Percentiles rank a stretch among this genome's conserved stretches.
Conservation (phyloP, 805 yeast species). For the Priceomyces haplophilus region DNA sequence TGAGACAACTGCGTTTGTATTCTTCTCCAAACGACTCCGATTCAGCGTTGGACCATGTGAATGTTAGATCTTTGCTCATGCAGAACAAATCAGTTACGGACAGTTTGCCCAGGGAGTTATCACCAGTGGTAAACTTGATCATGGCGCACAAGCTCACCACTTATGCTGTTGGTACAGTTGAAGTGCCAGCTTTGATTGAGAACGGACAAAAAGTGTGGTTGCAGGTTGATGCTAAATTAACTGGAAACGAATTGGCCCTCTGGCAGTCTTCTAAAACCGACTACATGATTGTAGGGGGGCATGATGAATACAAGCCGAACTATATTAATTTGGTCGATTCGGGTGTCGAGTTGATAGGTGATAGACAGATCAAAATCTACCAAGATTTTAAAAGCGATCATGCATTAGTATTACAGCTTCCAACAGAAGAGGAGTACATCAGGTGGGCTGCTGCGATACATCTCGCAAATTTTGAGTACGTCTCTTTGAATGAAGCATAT, state of each 20-base stretch:
- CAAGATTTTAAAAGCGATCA: constrained; percentile 28
- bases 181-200: constrained; percentile 21
- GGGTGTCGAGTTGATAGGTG: constrained; percentile 16
- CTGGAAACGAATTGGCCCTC: constrained; percentile 55
- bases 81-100: constrained; percentile 21
- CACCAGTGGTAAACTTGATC: constrained; percentile 68
- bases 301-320: constrained; percentile 45
- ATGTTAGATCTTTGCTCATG: constrained; percentile 12
- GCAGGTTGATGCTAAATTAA: constrained; percentile 35
- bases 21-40: constrained; percentile 14
- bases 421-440: constrained; percentile 18
- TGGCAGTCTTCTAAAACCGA: constrained; percentile 38
- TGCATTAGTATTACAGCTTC: constrained; percentile 24
- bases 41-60: constrained; percentile 9
- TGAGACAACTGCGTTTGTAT: constrained; percentile 29
- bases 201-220: constrained; percentile 29
- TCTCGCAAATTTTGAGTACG: constrained; percentile 55
- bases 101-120: constrained; percentile 57
- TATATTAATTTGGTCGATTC: constrained; percentile 52
- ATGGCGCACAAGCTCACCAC: constrained; percentile 67
- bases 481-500: constrained; percentile 56
- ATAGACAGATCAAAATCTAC: constrained; percentile 21
- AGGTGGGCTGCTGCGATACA: constrained; percentile 49
- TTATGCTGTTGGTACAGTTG: constrained; percentile 54
- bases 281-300: constrained; percentile 24